Base-by-base conservation (phyloP, 2,329 filamentous ascomycete genomes). In the Hypoxylon sp. region DNA sequence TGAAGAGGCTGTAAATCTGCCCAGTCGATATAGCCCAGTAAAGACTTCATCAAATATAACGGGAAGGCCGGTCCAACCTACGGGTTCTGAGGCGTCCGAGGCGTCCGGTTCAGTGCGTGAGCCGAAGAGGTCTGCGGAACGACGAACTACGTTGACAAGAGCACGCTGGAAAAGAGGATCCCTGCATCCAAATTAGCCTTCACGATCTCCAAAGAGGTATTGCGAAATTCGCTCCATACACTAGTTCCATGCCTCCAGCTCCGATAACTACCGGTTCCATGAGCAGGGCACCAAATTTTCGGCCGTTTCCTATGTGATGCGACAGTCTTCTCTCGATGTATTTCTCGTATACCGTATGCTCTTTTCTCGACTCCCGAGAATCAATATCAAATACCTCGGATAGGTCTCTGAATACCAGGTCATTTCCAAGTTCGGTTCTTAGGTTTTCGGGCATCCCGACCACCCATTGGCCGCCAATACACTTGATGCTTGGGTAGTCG, bases 11-110 rank as follows among this genome's bases (percentile, higher is more conserved):
- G 87, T 90, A 75, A 91, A 89, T 42, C 90, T 87, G 1, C 94
- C 93, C 0, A 97, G 88, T 11, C 94, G 92, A 78, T 94, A 94
- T 3, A 97, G 83, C 1, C 93, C 93, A 0, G 93, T 95, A 80
- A 97, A 97, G 37, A 97, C 93, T 77, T 97, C 94, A 76, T 97
- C 93, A 71, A 94, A 93, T 72, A 97, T 84, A 42, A 97, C 82
- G 0, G 94, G 93, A 3, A 97, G 85, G 1, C 93, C 92, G 1
- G 84, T 84, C 93, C 93, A 97, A 31, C 31, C 39, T 5, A n/a
- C 63, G 11, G 59, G 8, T 29, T 75, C 70, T 4, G 62, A 52
- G 26, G 5, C 14, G 33, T 75, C 70, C 6, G 62, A 52, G 26
- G 5, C 14, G 9, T 44, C 48, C 24, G 29, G 29, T 3, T 46